Evolutionary conservation across 306 rosid species (phyloP), one percentile per base, ranked within the genome.

Genomic region (Prunus mongolica): DNA sequence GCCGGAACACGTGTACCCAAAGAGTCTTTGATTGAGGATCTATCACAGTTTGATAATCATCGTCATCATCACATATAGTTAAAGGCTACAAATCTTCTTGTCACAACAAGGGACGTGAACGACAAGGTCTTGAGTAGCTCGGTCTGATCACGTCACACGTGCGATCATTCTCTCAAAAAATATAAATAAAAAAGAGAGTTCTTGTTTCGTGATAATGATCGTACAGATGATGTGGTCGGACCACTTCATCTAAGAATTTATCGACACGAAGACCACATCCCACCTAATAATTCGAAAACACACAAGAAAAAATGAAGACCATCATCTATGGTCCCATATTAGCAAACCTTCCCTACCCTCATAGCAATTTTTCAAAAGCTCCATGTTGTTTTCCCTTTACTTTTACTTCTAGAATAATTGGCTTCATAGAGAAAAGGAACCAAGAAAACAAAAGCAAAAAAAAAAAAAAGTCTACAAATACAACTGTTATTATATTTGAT

Each of bases 81-180:
- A 72, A 72, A 41, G 55, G 44, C 67, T 38, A 51, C 77, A 73
- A 3, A 61, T 61, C 47, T 45, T 61, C 60, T 46, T 10, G 69
- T 44, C 47, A 73, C 30, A 72, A 72, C 54, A 41, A 14, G 41
- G 9, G 47, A 34, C 8, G 34, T 3, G 5, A 30, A 32, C 7
- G 8, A 32, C 38, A 32, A 32, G 38, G 44, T 38, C 44, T 38
- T 38, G 44, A 38, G 44, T 6, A 8, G 44, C 44, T 38, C 8
- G 1, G 44, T 38, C 44, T 38, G 44, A 38, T 38, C 44, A 38
- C 9, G 44, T 38, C 44, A 7, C 44, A 38, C 44, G 2, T 38
- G 8, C 44, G 9, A 38, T 38, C 44, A 38, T 9, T 38, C 44
- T 38, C 44, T 38, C 44, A 38, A 38, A 6, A 38, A 38, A 38